A percentile compares a stretch with the other conserved stretches of the same genome.
These are phyloP conservation scores for Fraxinus excelsior DNA, from an alignment of 257 asterid species.

Conservation along the genomic window DNA sequence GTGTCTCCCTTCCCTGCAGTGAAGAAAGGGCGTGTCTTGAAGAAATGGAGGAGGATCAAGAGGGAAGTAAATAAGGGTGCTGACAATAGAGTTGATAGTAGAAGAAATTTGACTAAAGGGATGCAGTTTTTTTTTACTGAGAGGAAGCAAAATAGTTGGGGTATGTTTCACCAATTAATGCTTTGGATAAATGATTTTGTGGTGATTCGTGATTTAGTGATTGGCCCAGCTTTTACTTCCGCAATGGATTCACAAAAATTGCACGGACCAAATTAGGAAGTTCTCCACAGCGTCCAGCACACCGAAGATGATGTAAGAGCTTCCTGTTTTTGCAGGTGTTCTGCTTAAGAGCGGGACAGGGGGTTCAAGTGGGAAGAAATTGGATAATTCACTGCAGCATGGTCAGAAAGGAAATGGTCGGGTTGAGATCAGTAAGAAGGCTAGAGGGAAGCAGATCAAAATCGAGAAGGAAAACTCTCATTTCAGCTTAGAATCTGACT, in stretches of 20 bases:
- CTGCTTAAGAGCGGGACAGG: conserved; percentile 36
- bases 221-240: conserved; percentile 18
- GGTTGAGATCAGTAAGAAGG: conserved; percentile 53
- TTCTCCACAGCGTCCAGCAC: no score
- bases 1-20: conserved; percentile 33
- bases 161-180: conserved; percentile 42
- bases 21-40: conserved; percentile 64
- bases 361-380: conserved; percentile 49
- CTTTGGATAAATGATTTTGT: conserved; percentile 40
- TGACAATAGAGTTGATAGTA: conserved; percentile 29
- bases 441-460: conserved; percentile 70
- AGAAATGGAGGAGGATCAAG: conserved; percentile 75
- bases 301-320: no score
- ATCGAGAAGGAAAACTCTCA: conserved; percentile 88
- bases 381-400: conserved; percentile 36
- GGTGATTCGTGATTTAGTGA: conserved; percentile 32
- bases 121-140: no score
- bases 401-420: conserved; percentile 44
- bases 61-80: conserved; percentile 47
- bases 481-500: conserved; percentile 96
- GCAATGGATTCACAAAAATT: no score
- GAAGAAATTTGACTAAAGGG: no score
- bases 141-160: no score
- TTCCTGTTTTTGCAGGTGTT: conserved; percentile 30
- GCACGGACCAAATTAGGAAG: no score